Conservation (phyloP, 2,329 filamentous ascomycete species). For the Xenoacremonium recifei region DNA sequence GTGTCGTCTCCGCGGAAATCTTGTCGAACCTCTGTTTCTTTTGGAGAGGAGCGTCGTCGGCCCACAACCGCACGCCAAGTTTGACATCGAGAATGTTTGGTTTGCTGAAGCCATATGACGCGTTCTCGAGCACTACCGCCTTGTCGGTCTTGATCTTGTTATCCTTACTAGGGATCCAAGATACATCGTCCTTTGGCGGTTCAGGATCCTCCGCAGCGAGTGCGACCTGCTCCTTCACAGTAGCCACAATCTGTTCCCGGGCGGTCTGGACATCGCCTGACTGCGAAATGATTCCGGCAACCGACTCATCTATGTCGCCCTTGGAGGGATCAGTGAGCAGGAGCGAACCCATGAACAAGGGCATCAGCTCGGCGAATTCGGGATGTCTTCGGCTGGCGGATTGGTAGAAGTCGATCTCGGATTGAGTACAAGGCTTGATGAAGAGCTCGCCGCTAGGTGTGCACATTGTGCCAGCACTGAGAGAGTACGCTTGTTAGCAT, state of each 20-base stretch:
- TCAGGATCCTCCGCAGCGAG: constrained; percentile 7
- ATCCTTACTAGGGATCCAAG: constrained; percentile 50
- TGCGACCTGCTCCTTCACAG: constrained; percentile 32
- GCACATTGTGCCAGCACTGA: constrained; percentile 84
- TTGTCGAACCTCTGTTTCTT: constrained; percentile 61
- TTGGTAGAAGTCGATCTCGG: constrained; percentile 90
- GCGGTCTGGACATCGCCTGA: constrained; percentile 30
- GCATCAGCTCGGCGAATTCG: constrained; percentile 78
- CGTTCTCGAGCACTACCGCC: constrained; percentile 83
- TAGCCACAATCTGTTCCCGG: constrained; percentile 32
- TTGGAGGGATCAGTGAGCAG: constrained; percentile 59
- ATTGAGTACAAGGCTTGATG: constrained; percentile 87
- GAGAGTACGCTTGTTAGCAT: constrained; percentile 11
- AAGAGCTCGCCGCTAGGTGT: constrained; percentile 81
- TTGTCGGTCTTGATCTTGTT: constrained; percentile 71
- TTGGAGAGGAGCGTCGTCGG: constrained; percentile 62
- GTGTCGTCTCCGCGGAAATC: constrained; percentile 58
- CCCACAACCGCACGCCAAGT: constrained; percentile 83
- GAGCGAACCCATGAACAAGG: constrained; percentile 79
- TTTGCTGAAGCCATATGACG: constrained; percentile 73
- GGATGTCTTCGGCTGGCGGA: constrained; percentile 63
- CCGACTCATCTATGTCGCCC: constrained; percentile 46
- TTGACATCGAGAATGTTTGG: constrained; percentile 95
- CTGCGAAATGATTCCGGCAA: constrained; percentile 43
- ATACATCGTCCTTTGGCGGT: constrained; percentile 21